Conservation (phyloP, 2,329 filamentous ascomycete species). For the Coniochaeta prunicola region DNA sequence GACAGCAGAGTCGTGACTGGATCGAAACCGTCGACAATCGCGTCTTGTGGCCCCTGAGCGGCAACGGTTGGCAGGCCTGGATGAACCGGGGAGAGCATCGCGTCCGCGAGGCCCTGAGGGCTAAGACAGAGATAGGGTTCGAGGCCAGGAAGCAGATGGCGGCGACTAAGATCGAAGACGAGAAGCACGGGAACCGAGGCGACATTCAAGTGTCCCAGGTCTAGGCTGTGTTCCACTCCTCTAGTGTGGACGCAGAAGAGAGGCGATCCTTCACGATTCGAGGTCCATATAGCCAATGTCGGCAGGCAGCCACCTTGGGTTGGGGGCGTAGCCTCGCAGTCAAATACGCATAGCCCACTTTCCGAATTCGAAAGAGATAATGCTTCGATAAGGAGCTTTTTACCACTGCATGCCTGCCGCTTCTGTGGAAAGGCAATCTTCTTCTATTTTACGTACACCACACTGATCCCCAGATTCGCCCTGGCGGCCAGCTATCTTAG, state of each 20-base stretch:
- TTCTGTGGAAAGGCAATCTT: too few species aligned
- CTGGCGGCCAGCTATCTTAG: too few species aligned
- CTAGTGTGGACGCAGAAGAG: neutral
- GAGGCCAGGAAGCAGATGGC: slow-evolving; percentile 18
- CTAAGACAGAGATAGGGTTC: slow-evolving; percentile 23
- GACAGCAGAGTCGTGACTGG: slow-evolving; percentile 45
- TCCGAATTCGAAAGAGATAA: too few species aligned
- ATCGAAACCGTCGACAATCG: slow-evolving; percentile 27
- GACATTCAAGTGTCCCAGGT: neutral
- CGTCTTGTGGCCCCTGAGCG: slow-evolving; percentile 33
- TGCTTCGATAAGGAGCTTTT: too few species aligned
- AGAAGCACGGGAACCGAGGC: neutral
- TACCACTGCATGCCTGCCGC: too few species aligned
- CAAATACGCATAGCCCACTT: too few species aligned
- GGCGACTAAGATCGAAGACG: neutral
- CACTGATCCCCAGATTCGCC: too few species aligned
- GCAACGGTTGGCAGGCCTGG: slow-evolving; percentile 39
- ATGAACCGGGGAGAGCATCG: slow-evolving; percentile 36
- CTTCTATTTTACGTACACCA: too few species aligned
- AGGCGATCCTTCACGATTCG: neutral
- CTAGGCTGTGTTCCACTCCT: neutral
- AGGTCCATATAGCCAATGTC: too few species aligned
- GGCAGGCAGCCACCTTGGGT: too few species aligned
- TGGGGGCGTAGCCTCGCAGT: too few species aligned
- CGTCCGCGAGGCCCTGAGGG: slow-evolving; percentile 35